Evolutionary conservation across 768 basidiomycete species (phyloP).

Genomic region (Calvatia gigantea): DNA sequence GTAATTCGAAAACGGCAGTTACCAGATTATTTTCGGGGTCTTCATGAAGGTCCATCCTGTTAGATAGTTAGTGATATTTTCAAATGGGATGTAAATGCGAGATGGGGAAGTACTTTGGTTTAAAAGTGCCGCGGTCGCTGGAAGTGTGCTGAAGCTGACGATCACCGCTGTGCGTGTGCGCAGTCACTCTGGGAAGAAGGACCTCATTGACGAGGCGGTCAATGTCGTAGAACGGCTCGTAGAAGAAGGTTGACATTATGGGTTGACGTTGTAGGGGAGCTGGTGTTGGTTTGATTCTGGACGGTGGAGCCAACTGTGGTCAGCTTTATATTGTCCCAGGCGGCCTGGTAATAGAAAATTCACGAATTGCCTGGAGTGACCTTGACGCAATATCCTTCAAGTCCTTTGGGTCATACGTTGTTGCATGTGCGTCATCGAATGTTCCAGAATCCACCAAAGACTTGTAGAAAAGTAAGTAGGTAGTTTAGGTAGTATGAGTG

Average conservation of each 20-base stretch:
- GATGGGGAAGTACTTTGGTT: background rate
- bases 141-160: background rate
- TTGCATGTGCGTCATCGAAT: background rate
- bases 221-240: constrained; percentile 38
- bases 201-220: constrained; percentile 37
- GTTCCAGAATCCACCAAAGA: no score
- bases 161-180: background rate
- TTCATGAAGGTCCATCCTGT: constrained; percentile 56
- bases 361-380: background rate
- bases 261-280: constrained; percentile 12
- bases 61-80: background rate
- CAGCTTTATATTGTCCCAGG: background rate
- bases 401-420: background rate
- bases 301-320: background rate
- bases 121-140: background rate
- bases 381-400: background rate
- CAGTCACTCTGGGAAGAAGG: constrained; percentile 12
- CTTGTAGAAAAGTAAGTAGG: no score
- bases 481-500: no score
- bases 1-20: constrained; percentile 56
- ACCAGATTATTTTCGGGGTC: constrained; percentile 41
- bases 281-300: background rate
- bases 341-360: background rate
- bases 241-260: constrained; percentile 20
- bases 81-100: constrained; percentile 8